Base-by-base conservation (phyloP, 139 green algal genomes). In the Volvox reticuliferus region DNA sequence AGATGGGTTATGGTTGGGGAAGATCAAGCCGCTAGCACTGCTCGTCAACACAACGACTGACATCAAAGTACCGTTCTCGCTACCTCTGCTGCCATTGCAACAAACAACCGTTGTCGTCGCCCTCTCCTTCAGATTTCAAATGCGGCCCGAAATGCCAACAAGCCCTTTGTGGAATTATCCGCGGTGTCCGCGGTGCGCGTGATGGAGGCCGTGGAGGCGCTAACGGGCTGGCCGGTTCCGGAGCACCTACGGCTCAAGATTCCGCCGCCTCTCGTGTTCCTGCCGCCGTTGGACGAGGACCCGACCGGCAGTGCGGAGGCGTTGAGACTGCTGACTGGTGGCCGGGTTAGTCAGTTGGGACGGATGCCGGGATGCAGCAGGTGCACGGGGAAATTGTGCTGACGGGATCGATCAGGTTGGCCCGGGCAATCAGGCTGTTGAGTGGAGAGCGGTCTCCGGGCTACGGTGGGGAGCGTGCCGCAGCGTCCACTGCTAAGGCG, bases 81-180 rank as follows among this genome's bases (percentile, higher is more conserved):
- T 9, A 55, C 44, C 44, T 14, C 44, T 55, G 5, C 44, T 55
- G 44, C 44, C 44, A 55, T 55, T 9, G 9, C 44, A 55, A 12
- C 67, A 26, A 55, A 12, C 67, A 26, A 14, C 71, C 71, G 71
- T 33, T 79, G 71, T 18, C 21, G 26, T 30, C 12, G 2, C 9
- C 12, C 67, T 12, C 3, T 32, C 50, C 28, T 12, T 19, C 86
- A 91, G 86, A 65, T 80, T 2, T 26, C 33, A 3, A 37, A 32
- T 28, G 76, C 86, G 3, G 86, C 86, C 19, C 75, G 86, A 33
- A 91, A 91, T 18, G 75, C 55, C 33, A 33, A 76, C 30, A 78
- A 73, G 22, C 86, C 86, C 17, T 67, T 91, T 18, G 2, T 86
- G 61, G 75, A 85, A 62, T 73, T 91, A 62, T 33, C 86, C 30